phyloP scores from a whole-genome alignment of 768 basidiomycete species.

The Phylloporus sp. region DNA sequence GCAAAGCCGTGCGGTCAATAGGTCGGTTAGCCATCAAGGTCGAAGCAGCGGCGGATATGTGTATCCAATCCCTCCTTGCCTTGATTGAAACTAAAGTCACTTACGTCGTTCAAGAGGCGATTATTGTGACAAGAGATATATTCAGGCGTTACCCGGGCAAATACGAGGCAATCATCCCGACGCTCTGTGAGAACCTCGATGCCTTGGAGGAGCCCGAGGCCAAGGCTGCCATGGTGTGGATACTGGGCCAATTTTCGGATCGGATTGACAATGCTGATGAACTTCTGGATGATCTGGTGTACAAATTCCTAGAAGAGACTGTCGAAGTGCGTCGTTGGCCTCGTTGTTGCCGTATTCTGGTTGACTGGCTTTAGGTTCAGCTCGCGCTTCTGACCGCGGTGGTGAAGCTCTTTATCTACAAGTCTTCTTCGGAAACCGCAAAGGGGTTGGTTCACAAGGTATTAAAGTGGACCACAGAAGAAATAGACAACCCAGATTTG shows the following conservation, averaged over 20 bases:
- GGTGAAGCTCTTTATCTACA: slow-evolving; percentile 94
- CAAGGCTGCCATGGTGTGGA: slow-evolving; percentile 98
- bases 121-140: slow-evolving; percentile 97
- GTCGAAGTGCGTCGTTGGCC: slow-evolving; percentile 61
- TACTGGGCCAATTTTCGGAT: slow-evolving; percentile 93
- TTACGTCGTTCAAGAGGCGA: slow-evolving; percentile 96
- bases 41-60: slow-evolving; percentile 79
- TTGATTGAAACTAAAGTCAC: slow-evolving; percentile 91
- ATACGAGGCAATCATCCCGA: slow-evolving; percentile 96
- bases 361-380: slow-evolving; percentile 65
- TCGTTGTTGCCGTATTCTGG: background rate
- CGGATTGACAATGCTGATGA: slow-evolving; percentile 96
- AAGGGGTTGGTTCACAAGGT: slow-evolving; percentile 93
- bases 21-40: slow-evolving; percentile 99
- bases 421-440: slow-evolving; percentile 74
- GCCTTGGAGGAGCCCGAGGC: slow-evolving; percentile 92
- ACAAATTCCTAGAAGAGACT: slow-evolving; percentile 89
- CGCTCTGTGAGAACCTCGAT: slow-evolving; percentile 88
- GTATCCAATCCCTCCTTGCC: slow-evolving; percentile 80
- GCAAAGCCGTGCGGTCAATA: slow-evolving; percentile 96
- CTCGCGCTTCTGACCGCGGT: slow-evolving; percentile 89
- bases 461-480: slow-evolving; percentile 95
- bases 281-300: slow-evolving; percentile 86
- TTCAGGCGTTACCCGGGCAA: slow-evolving; percentile 95
- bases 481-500: slow-evolving; percentile 96